These are phyloP conservation scores for Cyberlindnera euphorbiiphila DNA, from an alignment of 805 yeast genomes.

Conservation along the genomic window DNA sequence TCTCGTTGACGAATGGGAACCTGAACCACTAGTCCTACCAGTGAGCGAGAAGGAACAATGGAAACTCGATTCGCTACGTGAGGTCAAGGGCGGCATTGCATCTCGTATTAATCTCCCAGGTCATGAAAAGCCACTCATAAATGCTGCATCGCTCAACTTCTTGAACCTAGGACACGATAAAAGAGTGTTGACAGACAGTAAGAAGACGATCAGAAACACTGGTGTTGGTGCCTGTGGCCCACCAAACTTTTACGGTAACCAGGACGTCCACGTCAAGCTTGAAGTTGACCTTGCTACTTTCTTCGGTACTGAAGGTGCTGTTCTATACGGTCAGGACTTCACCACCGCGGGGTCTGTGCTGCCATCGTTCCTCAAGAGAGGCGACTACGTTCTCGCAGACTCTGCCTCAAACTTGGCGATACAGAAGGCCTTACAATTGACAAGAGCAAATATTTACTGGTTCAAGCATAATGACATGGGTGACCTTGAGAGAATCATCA, in stretches of 20 bases:
- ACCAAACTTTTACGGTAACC: constrained; percentile 94
- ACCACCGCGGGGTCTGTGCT: constrained; percentile 82
- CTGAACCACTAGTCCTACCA: constrained; percentile 71
- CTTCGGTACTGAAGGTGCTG: constrained; percentile 72
- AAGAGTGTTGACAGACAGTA: constrained; percentile 48
- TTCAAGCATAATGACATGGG: constrained; percentile 86
- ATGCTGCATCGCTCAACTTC: constrained; percentile 71
- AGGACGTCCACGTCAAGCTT: constrained; percentile 79
- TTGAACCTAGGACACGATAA: constrained; percentile 53
- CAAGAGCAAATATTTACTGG: constrained; percentile 73
- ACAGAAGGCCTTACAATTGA: constrained; percentile 83
- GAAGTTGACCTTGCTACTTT: constrained; percentile 73
- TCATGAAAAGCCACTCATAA: constrained; percentile 42
- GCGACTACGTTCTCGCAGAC: constrained; percentile 89
- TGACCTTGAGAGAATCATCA: constrained; percentile 67
- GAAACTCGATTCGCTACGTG: constrained; percentile 63
- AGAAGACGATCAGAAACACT: constrained; percentile 53
- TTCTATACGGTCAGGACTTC: constrained; percentile 91
- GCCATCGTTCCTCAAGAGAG: constrained; percentile 93
- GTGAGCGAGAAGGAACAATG: constrained; percentile 49
- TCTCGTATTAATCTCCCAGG: constrained; percentile 25
- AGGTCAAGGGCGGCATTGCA: constrained; percentile 49
- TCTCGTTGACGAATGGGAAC: constrained; percentile 86
- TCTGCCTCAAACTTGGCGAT: constrained; percentile 67
- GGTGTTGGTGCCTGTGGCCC: constrained; percentile 99